phyloP scores from a whole-genome alignment of 2,329 filamentous ascomycete species.

The Fusarium sp. region DNA sequence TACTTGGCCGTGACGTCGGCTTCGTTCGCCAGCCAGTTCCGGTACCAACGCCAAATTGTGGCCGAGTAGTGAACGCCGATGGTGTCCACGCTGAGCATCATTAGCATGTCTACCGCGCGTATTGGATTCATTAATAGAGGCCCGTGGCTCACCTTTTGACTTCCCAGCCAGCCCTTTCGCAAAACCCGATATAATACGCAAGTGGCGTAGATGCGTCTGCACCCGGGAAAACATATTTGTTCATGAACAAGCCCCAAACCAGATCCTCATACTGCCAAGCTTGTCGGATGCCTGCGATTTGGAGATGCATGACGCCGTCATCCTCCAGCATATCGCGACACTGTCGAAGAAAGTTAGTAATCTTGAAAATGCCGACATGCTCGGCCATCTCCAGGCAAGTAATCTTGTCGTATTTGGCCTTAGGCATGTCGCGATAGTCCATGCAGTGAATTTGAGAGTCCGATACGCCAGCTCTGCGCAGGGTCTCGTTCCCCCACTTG shows the following conservation, averaged over 20 bases:
- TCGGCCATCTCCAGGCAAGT: conserved; percentile 97
- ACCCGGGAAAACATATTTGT: conserved; percentile 98
- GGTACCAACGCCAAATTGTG: conserved; percentile 10
- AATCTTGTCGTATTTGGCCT: conserved; percentile 88
- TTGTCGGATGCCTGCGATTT: conserved; percentile 91
- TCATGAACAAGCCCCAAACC: conserved; percentile 97
- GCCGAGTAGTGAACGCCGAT: conserved; percentile 7
- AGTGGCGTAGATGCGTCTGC: conserved; percentile 93
- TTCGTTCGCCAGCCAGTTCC: conserved; percentile 7
- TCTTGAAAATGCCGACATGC: conserved; percentile 91
- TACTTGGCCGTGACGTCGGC: conserved; percentile 2
- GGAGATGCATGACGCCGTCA: conserved; percentile 92
- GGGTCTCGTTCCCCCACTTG: conserved; percentile 89
- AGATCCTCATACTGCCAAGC: conserved; percentile 96
- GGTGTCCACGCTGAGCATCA: conserved; percentile 2
- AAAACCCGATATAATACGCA: conserved; percentile 81
- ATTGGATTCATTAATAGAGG: neutral
- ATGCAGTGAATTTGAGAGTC: conserved; percentile 92
- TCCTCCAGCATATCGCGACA: conserved; percentile 94
- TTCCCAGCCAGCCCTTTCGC: conserved; percentile 75
- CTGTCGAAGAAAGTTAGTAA: conserved; percentile 81
- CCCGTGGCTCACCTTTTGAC: conserved; percentile 69
- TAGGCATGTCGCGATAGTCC: conserved; percentile 93
- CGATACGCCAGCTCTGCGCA: conserved; percentile 81
- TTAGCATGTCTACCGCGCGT: neutral